phyloP scores from a whole-genome alignment of 1,139 yeast genomes.

The Geotrichum restrictum region DNA sequence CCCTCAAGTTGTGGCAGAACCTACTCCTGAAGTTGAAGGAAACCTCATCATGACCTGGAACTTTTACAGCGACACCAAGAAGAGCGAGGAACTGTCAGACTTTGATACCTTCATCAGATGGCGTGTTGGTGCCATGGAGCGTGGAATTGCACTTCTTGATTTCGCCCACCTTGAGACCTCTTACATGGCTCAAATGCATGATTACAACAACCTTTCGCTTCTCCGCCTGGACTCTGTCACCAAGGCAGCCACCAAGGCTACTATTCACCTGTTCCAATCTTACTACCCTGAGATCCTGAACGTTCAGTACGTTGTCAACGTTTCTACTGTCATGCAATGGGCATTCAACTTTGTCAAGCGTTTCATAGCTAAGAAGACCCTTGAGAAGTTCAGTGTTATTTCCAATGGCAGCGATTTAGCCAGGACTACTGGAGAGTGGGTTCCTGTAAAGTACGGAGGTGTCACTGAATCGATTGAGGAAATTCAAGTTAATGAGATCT shows the following conservation, averaged over 20 bases:
- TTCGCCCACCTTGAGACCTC: constrained; percentile 48
- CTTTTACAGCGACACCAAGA: constrained; percentile 67
- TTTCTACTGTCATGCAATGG: constrained; percentile 75
- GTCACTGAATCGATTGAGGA: constrained; percentile 36
- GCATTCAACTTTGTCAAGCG: constrained; percentile 56
- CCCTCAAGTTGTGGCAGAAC: not conserved
- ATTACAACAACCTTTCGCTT: constrained; percentile 71
- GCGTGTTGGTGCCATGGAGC: constrained; percentile 88
- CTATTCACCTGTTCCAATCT: constrained; percentile 64
- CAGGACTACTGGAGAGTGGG: constrained; percentile 47
- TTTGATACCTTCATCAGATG: constrained; percentile 68
- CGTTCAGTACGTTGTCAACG: constrained; percentile 72
- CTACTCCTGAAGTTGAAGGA: not conserved
- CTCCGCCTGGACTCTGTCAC: constrained; percentile 66
- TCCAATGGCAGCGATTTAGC: constrained; percentile 56
- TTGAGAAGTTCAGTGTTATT: constrained; percentile 66
- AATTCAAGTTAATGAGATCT: constrained; percentile 35
- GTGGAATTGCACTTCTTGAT: constrained; percentile 60
- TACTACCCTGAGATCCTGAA: constrained; percentile 80
- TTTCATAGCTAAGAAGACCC: constrained; percentile 63
- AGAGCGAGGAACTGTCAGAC: constrained; percentile 63
- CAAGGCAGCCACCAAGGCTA: constrained; percentile 62
- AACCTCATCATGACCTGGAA: constrained; percentile 66
- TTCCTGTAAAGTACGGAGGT: constrained; percentile 65
- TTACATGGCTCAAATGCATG: constrained; percentile 78